These are phyloP conservation scores for Gentiana macrophylla DNA, from an alignment of 257 asterid species.

Conservation along the genomic window DNA sequence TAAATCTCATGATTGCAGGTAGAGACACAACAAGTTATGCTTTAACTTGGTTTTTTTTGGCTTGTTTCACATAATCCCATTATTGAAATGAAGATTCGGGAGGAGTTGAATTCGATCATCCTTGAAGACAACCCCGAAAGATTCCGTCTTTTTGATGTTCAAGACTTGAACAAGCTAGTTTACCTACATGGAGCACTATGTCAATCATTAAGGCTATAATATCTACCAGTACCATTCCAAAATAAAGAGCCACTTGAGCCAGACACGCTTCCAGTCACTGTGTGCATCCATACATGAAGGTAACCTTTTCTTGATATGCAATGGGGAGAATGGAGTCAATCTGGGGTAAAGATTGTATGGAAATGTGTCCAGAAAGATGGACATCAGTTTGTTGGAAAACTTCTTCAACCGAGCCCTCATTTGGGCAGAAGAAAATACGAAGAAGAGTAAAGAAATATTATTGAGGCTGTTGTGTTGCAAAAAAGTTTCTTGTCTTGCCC, in stretches of 20 bases:
- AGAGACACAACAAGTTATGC: conserved; percentile 61
- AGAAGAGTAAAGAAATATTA: too few relatives aligned
- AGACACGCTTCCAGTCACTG: conserved; percentile 46
- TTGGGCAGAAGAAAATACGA: too few relatives aligned
- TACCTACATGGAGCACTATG: conserved; percentile 53
- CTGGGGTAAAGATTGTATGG: conserved; percentile 54
- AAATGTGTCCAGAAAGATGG: conserved; percentile 71
- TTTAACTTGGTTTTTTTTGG: conserved; percentile 57
- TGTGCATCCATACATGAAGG: conserved; percentile 41
- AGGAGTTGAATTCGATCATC: conserved; percentile 24
- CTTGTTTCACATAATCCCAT: conserved; percentile 41
- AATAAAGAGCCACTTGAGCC: conserved; percentile 38
- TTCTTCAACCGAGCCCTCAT: too few relatives aligned
- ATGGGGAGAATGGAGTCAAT: conserved; percentile 61
- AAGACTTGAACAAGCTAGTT: conserved; percentile 30
- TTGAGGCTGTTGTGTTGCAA: too few relatives aligned
- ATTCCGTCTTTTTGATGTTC: conserved; percentile 21
- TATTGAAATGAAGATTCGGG: conserved; percentile 35
- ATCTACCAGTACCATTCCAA: conserved; percentile 66
- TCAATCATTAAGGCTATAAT: conserved; percentile 47
- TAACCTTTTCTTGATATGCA: conserved; percentile 39
- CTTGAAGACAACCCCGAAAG: conserved; percentile 14
- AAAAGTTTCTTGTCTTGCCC: too few relatives aligned
- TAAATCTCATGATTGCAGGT: conserved; percentile 62
- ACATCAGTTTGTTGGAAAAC: too few relatives aligned